Base-by-base conservation (phyloP, 352 stramenopile genomes). In the Paralagenidium karlingii region DNA sequence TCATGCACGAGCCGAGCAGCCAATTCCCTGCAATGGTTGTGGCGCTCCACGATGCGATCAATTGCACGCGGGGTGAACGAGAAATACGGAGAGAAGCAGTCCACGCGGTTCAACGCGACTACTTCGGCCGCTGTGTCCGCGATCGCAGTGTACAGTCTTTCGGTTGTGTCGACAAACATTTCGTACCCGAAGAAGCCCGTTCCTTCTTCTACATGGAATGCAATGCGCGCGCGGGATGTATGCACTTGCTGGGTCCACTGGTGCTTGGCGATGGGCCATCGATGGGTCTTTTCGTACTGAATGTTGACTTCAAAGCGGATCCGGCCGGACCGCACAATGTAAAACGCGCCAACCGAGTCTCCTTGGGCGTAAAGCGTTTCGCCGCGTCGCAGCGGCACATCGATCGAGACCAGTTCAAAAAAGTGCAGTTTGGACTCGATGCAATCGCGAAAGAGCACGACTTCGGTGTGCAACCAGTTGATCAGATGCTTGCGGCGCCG, bases 351-450 rank as follows among this genome's bases (percentile, higher is more conserved):
- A 9, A 83, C 54, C 0, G 57, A 70, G 27, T 84, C 70, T 12
- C 58, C 63, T 48, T 84, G 67, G 8, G 43, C 60, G 45, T 80
- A 84, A 6, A 84, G 43, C 1, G 77, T 40, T 13, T 82, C 62
- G 26, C 60, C 67, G 30, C 64, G 59, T 30, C 78, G 68, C 1
- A 84, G 50, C 19, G 58, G 60, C 28, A 84, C 60, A 40, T 84
- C 67, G 32, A 84, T 71, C 13, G 70, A 82, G 30, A 82, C 70
- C 38, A 81, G 64, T 45, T 84, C 70, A 50, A 80, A 84, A 46
- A 78, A 84, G 38, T 79, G 67, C 18, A 84, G 56, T 21, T 84
- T 84, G 51, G 62, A 80, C 45, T 84, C 70, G 12, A 78, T 62
- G 19, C 68, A 84, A 45, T 82, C 70, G 5, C 70, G 67, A 47